phyloP scores from a whole-genome alignment of 2,329 filamentous ascomycete genomes.

The Aspergillus luchuensis region DNA sequence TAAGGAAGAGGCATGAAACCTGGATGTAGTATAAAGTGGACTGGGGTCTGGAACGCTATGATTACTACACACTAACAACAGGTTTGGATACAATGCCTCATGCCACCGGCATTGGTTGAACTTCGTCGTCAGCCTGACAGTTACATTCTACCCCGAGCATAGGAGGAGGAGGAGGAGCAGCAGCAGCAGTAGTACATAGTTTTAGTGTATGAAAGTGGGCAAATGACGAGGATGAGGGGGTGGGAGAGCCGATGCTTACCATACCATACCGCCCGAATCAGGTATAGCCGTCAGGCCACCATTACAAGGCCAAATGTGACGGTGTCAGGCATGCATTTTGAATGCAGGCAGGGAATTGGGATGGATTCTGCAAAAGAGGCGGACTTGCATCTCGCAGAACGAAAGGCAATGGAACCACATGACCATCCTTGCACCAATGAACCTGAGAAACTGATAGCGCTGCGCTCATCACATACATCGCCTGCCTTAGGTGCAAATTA shows the following conservation, averaged over 20 bases:
- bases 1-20: not conserved
- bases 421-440: not conserved
- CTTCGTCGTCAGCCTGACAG: no score
- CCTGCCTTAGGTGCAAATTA: not conserved
- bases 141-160: no score
- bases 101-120: not conserved
- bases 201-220: no score
- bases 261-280: not conserved
- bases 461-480: not conserved
- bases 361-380: not conserved
- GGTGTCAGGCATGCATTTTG: conserved; percentile 11
- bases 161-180: no score
- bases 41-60: conserved; percentile 7
- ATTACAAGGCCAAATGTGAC: not conserved
- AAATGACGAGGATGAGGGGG: no score
- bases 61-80: not conserved
- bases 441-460: not conserved
- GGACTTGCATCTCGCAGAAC: not conserved
- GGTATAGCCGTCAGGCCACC: conserved; percentile 1
- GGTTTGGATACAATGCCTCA: not conserved
- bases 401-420: conserved; percentile 9
- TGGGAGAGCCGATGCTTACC: not conserved
- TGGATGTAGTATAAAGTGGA: not conserved
- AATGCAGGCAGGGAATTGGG: not conserved
- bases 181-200: no score